Evolutionary conservation across 192 early-diverging fungal species (phyloP).

Genomic region (Coemansia sp.): DNA sequence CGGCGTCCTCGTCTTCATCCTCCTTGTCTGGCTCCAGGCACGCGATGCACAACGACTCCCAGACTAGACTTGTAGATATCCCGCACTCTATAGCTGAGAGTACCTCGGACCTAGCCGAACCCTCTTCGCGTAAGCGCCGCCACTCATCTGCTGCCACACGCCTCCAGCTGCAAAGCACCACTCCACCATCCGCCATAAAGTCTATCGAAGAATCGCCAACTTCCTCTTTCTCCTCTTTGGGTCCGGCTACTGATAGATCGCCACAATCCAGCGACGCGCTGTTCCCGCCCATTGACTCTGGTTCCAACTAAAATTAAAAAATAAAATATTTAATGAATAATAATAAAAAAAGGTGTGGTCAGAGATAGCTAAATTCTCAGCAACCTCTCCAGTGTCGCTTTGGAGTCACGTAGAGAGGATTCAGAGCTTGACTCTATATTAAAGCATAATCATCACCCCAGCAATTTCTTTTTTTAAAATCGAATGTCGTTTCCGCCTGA

Average conservation of each 20-base stretch:
- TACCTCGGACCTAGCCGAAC: conserved; percentile 15
- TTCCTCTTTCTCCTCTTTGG: neutral
- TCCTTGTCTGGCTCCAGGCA: neutral
- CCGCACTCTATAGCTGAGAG: conserved; percentile 11
- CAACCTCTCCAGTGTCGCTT: conserved; percentile 1
- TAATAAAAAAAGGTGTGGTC: conserved; percentile 3
- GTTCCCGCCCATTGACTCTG: conserved; percentile 43
- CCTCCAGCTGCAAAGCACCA: conserved; percentile 2
- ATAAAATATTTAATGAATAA: neutral
- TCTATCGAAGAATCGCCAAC: neutral
- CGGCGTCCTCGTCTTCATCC: neutral
- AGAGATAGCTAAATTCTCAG: conserved; percentile 24
- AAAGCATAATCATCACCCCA: conserved; percentile 41
- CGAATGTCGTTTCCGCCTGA: neutral
- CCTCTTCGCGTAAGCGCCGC: conserved; percentile 37
- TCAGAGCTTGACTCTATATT: conserved; percentile 46
- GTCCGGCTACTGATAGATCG: conserved; percentile 3
- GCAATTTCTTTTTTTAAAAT: neutral
- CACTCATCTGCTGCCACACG: conserved; percentile 28
- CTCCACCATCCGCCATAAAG: neutral
- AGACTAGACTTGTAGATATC: neutral
- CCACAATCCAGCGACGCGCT: conserved; percentile 18
- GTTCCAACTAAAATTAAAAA: conserved; percentile 5
- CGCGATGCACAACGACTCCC: conserved; percentile 1
- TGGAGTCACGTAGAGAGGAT: neutral